Percentiles rank a stretch among this genome's conserved stretches.
These are phyloP conservation scores for Vachellia pachyceras DNA, from an alignment of 306 rosid species.

Conservation along the genomic window DNA sequence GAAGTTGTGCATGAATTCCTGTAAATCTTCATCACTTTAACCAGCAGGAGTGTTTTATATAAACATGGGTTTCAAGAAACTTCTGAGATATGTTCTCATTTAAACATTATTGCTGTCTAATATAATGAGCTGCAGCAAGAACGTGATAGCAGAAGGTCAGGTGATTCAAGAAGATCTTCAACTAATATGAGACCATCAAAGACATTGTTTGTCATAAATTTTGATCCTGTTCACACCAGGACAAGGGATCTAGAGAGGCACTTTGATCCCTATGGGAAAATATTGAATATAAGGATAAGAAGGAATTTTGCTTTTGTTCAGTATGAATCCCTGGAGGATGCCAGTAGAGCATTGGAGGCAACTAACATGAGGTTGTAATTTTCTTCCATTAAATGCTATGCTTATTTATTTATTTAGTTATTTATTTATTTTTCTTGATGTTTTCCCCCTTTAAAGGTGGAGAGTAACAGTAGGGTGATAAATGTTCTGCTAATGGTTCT, in stretches of 20 bases:
- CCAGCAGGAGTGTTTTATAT: neutral
- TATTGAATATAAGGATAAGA: slow-evolving; percentile 76
- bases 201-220: slow-evolving; percentile 81
- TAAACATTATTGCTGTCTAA: slow-evolving; percentile 20
- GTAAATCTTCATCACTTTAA: slow-evolving; percentile 23
- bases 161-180: slow-evolving; percentile 68
- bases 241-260: slow-evolving; percentile 87
- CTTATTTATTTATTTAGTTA: slow-evolving; percentile 1
- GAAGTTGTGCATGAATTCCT: slow-evolving; percentile 29
- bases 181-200: slow-evolving; percentile 65
- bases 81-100: slow-evolving; percentile 23
- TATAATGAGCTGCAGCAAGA: slow-evolving; percentile 68
- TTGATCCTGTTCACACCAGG: slow-evolving; percentile 83
- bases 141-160: slow-evolving; percentile 69
- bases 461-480: slow-evolving; percentile 1
- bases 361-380: slow-evolving; percentile 71
- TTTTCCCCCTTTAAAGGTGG: slow-evolving; percentile 20
- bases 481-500: slow-evolving; percentile 11
- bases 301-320: slow-evolving; percentile 86
- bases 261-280: slow-evolving; percentile 77
- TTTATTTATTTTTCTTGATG: neutral
- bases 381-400: slow-evolving; percentile 11
- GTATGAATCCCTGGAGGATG: slow-evolving; percentile 81
- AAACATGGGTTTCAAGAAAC: slow-evolving; percentile 1
- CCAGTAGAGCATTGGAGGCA: slow-evolving; percentile 76